Percentiles rank a stretch among this genome's conserved stretches.
Evolutionary conservation across 179 eudicot genomes (phyloP).

Genomic region (Carnegiea gigantea): DNA sequence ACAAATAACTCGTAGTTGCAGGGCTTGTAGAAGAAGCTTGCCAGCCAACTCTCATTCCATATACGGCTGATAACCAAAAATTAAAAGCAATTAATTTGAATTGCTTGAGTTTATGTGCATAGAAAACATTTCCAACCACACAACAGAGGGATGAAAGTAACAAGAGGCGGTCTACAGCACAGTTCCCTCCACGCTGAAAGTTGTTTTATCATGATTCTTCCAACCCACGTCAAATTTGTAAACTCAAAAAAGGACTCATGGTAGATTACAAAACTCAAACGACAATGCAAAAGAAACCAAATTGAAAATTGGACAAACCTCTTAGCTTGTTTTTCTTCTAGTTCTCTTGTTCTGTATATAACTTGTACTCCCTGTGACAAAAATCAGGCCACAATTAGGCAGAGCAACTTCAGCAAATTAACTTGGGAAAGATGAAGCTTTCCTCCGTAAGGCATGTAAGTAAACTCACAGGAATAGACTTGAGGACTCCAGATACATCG

Average conservation of each 20-base stretch:
- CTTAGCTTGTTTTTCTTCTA: conserved; percentile 84
- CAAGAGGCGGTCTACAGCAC: no score
- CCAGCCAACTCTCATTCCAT: conserved; percentile 94
- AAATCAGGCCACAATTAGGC: background rate
- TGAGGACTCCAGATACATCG: conserved; percentile 65
- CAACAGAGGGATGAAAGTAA: no score
- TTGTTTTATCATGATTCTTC: no score
- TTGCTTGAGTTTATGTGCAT: background rate
- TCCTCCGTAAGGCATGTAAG: background rate
- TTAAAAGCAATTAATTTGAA: conserved; percentile 6
- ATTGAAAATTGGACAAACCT: conserved; percentile 39
- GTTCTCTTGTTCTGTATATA: conserved; percentile 73
- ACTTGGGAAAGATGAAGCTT: background rate
- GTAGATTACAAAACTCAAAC: no score
- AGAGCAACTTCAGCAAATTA: background rate
- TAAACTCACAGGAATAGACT: conserved; percentile 69
- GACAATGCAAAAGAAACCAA: no score
- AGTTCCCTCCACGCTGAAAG: no score
- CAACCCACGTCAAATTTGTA: no score
- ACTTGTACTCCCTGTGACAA: conserved; percentile 72
- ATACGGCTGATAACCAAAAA: conserved; percentile 61
- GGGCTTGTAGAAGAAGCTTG: conserved; percentile 85
- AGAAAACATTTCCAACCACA: background rate
- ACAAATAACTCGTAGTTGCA: conserved; percentile 95
- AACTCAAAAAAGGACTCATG: no score